A percentile compares a stretch with the other conserved stretches of the same genome.
These are phyloP conservation scores for Botrytis cinerea DNA, from an alignment of 2,329 filamentous ascomycete species.

Conservation along the genomic window DNA sequence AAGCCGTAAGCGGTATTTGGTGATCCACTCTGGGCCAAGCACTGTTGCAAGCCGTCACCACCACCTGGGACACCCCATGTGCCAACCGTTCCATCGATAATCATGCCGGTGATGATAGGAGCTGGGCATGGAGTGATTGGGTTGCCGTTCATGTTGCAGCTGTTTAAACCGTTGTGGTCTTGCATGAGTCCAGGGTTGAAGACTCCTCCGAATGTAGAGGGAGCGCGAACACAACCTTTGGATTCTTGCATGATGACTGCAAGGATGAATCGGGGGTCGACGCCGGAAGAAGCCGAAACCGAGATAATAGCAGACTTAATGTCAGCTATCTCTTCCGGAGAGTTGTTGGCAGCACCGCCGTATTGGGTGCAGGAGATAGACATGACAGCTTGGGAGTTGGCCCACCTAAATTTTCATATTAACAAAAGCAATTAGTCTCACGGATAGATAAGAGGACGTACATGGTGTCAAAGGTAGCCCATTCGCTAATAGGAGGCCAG, in stretches of 20 bases:
- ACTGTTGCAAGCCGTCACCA: constrained; percentile 12
- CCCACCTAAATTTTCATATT: constrained; percentile 6
- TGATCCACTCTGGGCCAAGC: constrained; percentile 26
- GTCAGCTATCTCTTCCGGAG: background rate
- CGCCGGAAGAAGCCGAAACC: background rate
- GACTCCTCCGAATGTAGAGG: constrained; percentile 19
- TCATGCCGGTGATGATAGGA: constrained; percentile 30
- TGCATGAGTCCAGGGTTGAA: constrained; percentile 39
- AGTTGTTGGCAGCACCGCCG: constrained; percentile 6
- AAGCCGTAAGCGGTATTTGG: constrained; percentile 34
- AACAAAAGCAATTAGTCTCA: background rate
- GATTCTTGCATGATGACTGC: constrained; percentile 44
- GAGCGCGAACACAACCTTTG: constrained; percentile 36
- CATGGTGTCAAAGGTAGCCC: constrained; percentile 19
- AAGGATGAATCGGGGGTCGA: constrained; percentile 38
- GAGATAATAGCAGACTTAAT: background rate
- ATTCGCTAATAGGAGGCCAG: constrained; percentile 7
- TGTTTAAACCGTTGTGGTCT: constrained; percentile 28
- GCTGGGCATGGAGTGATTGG: constrained; percentile 22
- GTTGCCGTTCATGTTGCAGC: constrained; percentile 27
- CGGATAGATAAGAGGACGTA: background rate
- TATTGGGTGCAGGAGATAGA: constrained; percentile 15
- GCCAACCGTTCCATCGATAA: constrained; percentile 38
- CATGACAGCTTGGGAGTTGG: constrained; percentile 18
- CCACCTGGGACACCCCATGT: constrained; percentile 24